Percentiles rank a stretch among this genome's conserved stretches.
Conservation (phyloP, 208 protist species). For the Herpetomonas muscarum region DNA sequence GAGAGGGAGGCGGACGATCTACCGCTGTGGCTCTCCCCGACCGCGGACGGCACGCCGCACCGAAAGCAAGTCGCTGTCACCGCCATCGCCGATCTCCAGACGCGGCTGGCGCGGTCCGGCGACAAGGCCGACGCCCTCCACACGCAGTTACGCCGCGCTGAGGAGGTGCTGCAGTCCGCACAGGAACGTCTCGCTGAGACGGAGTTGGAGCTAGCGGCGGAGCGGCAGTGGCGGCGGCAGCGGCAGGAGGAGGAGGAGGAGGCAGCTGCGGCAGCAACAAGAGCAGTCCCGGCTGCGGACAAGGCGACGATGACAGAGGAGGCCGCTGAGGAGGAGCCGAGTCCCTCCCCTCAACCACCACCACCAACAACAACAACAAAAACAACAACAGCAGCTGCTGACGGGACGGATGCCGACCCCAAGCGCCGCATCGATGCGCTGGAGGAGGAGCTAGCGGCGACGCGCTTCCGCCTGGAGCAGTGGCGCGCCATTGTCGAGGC, state of each 20-base stretch:
- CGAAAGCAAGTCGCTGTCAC: slow-evolving; percentile 40
- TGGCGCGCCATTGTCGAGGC: slow-evolving; percentile 29
- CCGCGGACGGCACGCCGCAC: slow-evolving; percentile 12
- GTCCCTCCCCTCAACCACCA: not conserved
- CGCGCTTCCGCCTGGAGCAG: slow-evolving; percentile 22
- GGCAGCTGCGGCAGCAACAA: not conserved
- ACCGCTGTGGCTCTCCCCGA: slow-evolving; percentile 6
- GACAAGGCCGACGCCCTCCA: slow-evolving; percentile 14
- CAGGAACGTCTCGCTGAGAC: too few relatives aligned
- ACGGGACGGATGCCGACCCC: not conserved
- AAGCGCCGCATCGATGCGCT: slow-evolving; percentile 3
- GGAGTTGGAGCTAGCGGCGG: slow-evolving; percentile 1
- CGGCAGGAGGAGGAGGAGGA: not conserved
- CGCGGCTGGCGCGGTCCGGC: slow-evolving; percentile 24
- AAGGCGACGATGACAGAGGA: not conserved
- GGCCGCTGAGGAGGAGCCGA: too few relatives aligned
- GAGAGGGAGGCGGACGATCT: not conserved
- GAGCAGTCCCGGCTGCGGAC: not conserved
- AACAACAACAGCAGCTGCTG: slow-evolving; percentile 1
- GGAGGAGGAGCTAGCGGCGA: slow-evolving; percentile 22
- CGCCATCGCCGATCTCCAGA: slow-evolving; percentile 55
- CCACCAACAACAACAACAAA: not conserved
- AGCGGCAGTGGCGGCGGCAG: slow-evolving; percentile 2
- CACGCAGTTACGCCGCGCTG: slow-evolving; percentile 9
- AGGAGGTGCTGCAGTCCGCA: too few relatives aligned